Base-by-base conservation (phyloP, 2,329 filamentous ascomycete species). In the Aspergillus sp. region DNA sequence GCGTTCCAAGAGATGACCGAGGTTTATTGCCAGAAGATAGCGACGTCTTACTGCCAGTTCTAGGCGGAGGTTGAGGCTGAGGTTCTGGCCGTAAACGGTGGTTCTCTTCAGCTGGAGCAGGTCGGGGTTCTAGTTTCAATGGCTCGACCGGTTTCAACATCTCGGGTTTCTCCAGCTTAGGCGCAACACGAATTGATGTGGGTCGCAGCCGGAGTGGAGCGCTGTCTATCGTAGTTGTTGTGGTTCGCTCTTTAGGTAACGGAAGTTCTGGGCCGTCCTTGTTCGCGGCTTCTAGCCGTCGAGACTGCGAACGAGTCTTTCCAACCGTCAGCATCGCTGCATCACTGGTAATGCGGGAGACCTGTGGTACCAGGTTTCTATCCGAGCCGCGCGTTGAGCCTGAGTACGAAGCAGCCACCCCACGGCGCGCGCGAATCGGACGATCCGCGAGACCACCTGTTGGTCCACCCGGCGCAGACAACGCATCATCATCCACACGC, bases 251-350 rank as follows among this genome's bases (percentile, higher is more conserved):
- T 36, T 61, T 67, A 7, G 61, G 58, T 18, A 42, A 18, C 3
- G 60, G 51, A 22, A 63, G 50, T 32, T 60, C 54, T 18, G 52
- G 45, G 7, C 55, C 54, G 12, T 68, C 69, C 56, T 70, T 65
- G n/a, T 59, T 65, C 11, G 70, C 69, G 10, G 72, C 69, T 59
- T 75, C 74, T 45, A 75, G 62, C 51, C 70, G 69, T 22, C 74
- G 73, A 31, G 76, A 77, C 60, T 78, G 76, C 14, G 76, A 77
- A 29, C 76, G 71, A 18, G 76, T 78, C 63, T 77, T 77, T n/a
- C 74, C 75, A 54, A 76, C 71, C 6, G 71, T 75, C 49, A 78
- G 61, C 29, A 69, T 70, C 6, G 63, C 71, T 18, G 71, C 69
- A 46, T 67, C 70, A 45, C 69, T 75, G n/a, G 57, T 70, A 3